phyloP scores from a whole-genome alignment of 345 rosid species.

The Rhizophora apiculata region DNA sequence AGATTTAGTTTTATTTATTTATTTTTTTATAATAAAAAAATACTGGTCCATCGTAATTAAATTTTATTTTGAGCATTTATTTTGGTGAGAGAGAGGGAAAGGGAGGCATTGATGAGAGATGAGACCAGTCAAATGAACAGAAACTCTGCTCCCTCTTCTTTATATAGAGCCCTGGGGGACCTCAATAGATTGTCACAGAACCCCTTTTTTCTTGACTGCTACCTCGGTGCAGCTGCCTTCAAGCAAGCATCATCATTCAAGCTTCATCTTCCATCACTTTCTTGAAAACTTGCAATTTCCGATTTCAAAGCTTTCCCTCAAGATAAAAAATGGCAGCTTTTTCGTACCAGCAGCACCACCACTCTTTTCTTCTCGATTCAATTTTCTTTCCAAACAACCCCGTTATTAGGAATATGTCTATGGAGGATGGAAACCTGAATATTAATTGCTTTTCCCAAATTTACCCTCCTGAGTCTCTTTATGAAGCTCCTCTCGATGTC shows the following conservation, averaged over 20 bases:
- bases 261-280: slow-evolving; percentile 27
- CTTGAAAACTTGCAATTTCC: slow-evolving; percentile 23
- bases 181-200: slow-evolving; percentile 14
- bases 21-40: neutral
- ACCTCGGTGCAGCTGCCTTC: neutral
- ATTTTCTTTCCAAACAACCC: slow-evolving; percentile 29
- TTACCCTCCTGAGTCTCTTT: slow-evolving; percentile 14
- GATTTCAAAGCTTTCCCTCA: slow-evolving; percentile 16
- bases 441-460: slow-evolving; percentile 29
- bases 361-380: slow-evolving; percentile 48
- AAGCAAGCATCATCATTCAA: slow-evolving; percentile 11
- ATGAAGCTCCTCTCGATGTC: slow-evolving; percentile 16
- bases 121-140: slow-evolving; percentile 33
- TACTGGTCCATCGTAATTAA: neutral
- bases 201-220: slow-evolving; percentile 25
- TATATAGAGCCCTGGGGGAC: slow-evolving; percentile 28
- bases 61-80: slow-evolving; percentile 1
- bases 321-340: slow-evolving; percentile 44
- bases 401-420: slow-evolving; percentile 19
- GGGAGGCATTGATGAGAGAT: slow-evolving; percentile 8
- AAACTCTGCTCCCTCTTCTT: slow-evolving; percentile 10
- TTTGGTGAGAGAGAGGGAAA: neutral
- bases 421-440: slow-evolving; percentile 27
- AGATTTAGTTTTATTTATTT: neutral
- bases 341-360: slow-evolving; percentile 36